Percentiles rank a stretch among this genome's conserved stretches.
Conservation (phyloP, 1,139 yeast species). For the Pichia cactophila region DNA sequence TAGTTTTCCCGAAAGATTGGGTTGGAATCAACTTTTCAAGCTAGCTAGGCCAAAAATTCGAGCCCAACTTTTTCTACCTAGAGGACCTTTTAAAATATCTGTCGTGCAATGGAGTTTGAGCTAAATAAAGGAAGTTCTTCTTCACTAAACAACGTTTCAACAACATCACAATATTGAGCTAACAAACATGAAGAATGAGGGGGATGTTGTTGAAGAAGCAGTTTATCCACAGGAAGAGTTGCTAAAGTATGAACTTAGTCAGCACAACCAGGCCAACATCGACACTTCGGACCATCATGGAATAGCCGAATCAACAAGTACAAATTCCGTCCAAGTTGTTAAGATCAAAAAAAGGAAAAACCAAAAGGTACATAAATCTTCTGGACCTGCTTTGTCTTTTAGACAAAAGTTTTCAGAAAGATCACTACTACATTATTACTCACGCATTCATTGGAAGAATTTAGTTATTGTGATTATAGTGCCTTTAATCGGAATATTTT, state of each 20-base stretch:
- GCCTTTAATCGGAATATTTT: conserved; percentile 26
- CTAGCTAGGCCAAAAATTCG: too few relatives aligned
- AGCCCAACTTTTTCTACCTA: too few relatives aligned
- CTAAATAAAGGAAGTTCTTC: too few relatives aligned
- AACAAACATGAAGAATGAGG: background rate
- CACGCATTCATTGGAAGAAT: conserved; percentile 32
- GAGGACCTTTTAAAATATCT: too few relatives aligned
- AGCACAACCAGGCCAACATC: background rate
- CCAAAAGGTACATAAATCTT: conserved; percentile 13
- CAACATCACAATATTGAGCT: background rate
- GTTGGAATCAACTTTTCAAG: too few relatives aligned
- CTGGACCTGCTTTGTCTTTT: conserved; percentile 2
- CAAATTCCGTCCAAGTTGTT: conserved; percentile 2
- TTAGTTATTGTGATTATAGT: conserved; percentile 21
- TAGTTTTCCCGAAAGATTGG: too few relatives aligned
- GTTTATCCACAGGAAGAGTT: conserved; percentile 25
- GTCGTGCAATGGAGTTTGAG: too few relatives aligned
- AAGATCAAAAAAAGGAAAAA: conserved; percentile 14
- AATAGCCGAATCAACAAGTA: background rate
- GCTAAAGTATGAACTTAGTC: conserved; percentile 16
- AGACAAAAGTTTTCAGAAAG: conserved; percentile 28
- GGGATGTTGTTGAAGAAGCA: conserved; percentile 18
- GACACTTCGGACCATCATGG: background rate
- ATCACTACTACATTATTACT: conserved; percentile 32
- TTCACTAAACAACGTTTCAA: background rate